These are phyloP conservation scores for Microdochium paspali DNA, from an alignment of 2,329 filamentous ascomycete genomes.

Conservation along the genomic window DNA sequence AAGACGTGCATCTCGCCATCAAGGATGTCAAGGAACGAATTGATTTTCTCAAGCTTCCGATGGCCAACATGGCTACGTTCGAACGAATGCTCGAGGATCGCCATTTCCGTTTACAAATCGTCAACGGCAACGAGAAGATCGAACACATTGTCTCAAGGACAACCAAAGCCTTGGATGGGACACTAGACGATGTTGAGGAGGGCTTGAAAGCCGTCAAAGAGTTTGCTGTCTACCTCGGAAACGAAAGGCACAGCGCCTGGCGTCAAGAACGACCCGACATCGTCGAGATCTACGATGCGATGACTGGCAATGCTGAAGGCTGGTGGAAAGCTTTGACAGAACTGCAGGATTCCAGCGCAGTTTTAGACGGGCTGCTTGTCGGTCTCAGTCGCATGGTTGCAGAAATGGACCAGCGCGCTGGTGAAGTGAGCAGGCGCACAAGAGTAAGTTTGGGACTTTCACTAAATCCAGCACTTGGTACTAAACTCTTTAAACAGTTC, in stretches of 20 bases:
- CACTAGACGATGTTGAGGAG: constrained; percentile 68
- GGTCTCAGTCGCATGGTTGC: constrained; percentile 68
- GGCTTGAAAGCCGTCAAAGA: constrained; percentile 68
- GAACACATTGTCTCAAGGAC: constrained; percentile 83
- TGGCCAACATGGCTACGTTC: constrained; percentile 75
- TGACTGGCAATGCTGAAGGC: constrained; percentile 86
- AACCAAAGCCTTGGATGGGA: constrained; percentile 63
- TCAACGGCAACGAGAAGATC: constrained; percentile 83
- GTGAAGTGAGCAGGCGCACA: constrained; percentile 70
- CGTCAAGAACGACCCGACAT: constrained; percentile 53
- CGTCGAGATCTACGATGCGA: constrained; percentile 71
- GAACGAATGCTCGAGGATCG: constrained; percentile 82
- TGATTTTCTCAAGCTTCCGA: constrained; percentile 69
- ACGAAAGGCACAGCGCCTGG: constrained; percentile 53
- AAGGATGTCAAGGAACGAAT: constrained; percentile 74
- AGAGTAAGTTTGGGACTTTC: constrained; percentile 46
- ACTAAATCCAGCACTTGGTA: too few relatives aligned
- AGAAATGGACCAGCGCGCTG: constrained; percentile 80
- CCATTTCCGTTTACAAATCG: constrained; percentile 69
- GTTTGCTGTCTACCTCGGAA: constrained; percentile 65
- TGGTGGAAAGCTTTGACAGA: constrained; percentile 77
- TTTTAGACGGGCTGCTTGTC: constrained; percentile 59
- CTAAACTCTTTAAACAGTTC: constrained; percentile 11
- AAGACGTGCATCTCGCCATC: constrained; percentile 72
- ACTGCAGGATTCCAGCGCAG: constrained; percentile 62